Base-by-base conservation (phyloP, 2,329 filamentous ascomycete genomes). In the Elsinoe arachidis region DNA sequence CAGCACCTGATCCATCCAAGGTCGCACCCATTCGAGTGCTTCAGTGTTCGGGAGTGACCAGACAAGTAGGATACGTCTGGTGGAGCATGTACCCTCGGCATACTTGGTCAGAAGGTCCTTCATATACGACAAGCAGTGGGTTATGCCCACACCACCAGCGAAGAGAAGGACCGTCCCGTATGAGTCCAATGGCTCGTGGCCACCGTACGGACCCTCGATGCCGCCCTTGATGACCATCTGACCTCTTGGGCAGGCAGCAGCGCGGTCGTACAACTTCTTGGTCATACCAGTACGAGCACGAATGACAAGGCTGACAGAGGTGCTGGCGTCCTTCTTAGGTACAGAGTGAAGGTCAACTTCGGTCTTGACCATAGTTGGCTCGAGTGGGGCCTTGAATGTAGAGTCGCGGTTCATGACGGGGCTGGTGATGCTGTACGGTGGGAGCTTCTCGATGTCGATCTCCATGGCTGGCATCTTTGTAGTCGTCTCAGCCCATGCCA, bases 81-180 rank as follows among this genome's bases (percentile, higher is more conserved):
- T 83, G 1, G 86, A 85, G 5, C 86, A 83, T 0, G 84, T 88
- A 58, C 84, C 83, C 61, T 85, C 82, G 60, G 79, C 78, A 68
- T 81, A 87, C 38, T 86, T 86, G 5, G 78, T 75, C 26, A 91
- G 81, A 1, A 92, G 79, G 62, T 89, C 82, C 58, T 85, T 83
- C 38, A 91, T 80, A 68, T 88, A 86, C 55, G 86, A 85, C 23
- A 90, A 82, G 62, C 87, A 86, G 64, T 92, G 87, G 1, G 88
- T 90, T 64, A 92, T 88, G 61, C 88, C 88, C 11, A 91, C 85
- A 64, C 88, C 88, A 58, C 87, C 88, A 0, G 88, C 88, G 67
- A 92, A 88, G 38, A 92, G 79, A 69, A 91, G 81, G 30, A 87
- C 83, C 0, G 86, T 90, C 62, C 88, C 88, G 70, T 90, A 91